Conservation (phyloP, 768 basidiomycete species). For the Boletus pseudo-olivaceus region DNA sequence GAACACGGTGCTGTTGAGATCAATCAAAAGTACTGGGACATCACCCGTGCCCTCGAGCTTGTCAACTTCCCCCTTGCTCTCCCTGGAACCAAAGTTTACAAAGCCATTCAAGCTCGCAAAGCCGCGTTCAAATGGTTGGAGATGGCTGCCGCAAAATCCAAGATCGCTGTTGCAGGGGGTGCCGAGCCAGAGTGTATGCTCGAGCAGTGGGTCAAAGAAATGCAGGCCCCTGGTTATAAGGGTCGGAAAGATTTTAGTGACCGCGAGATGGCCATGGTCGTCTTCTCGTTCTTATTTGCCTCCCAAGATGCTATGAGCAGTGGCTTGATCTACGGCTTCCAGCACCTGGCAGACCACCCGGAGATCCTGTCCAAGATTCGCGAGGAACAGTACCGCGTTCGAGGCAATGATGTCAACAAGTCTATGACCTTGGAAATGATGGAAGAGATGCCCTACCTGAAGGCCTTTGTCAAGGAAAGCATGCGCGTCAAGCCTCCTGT, state of each 20-base stretch:
- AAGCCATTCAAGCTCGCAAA: conserved; percentile 89
- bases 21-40: conserved; percentile 92
- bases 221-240: conserved; percentile 64
- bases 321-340: conserved; percentile 93
- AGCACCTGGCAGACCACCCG: conserved; percentile 91
- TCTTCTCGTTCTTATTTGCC: conserved; percentile 95
- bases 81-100: conserved; percentile 95
- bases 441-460: conserved; percentile 90
- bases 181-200: conserved; percentile 84
- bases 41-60: conserved; percentile 92
- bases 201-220: conserved; percentile 84
- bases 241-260: conserved; percentile 86
- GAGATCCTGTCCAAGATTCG: conserved; percentile 84
- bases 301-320: conserved; percentile 98
- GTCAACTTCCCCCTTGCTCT: conserved; percentile 97
- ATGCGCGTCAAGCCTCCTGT: conserved; percentile 91
- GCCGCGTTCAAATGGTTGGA: conserved; percentile 76
- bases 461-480: conserved; percentile 91
- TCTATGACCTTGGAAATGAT: conserved; percentile 85
- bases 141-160: conserved; percentile 74
- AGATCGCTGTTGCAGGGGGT: conserved; percentile 76
- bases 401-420: conserved; percentile 70
- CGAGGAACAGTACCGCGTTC: conserved; percentile 83
- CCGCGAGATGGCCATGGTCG: conserved; percentile 93
- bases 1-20: conserved; percentile 77